These are phyloP conservation scores for Aureobasidium sp. DNA, from an alignment of 2,329 filamentous ascomycete genomes.

Conservation along the genomic window DNA sequence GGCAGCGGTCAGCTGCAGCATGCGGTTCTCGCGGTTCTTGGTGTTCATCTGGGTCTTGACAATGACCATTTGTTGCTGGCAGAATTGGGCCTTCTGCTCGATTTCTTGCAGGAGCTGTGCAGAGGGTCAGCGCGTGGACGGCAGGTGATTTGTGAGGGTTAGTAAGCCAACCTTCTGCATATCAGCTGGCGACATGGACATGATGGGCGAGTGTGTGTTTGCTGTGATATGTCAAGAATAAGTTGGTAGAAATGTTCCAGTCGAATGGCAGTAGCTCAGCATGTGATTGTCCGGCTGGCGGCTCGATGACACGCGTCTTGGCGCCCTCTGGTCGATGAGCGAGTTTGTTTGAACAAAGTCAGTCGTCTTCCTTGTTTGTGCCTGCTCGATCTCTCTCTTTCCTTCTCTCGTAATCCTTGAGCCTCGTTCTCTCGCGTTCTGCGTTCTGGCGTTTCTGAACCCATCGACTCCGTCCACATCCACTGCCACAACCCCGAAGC, in stretches of 20 bases:
- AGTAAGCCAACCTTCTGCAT: conserved; percentile 69
- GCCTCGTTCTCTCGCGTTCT: neutral
- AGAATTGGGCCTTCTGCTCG: conserved; percentile 75
- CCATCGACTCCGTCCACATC: neutral
- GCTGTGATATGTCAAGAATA: neutral
- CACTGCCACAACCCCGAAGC: neutral
- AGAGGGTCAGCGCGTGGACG: conserved; percentile 5
- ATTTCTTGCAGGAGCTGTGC: conserved; percentile 82
- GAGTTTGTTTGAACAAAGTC: neutral
- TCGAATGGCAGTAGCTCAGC: neutral
- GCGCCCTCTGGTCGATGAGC: neutral
- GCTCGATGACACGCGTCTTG: conserved; percentile 8
- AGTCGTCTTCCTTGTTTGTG: neutral
- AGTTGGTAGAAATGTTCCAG: neutral
- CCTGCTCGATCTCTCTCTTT: neutral
- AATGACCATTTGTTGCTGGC: conserved; percentile 85
- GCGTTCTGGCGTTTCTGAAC: neutral
- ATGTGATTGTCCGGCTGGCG: conserved; percentile 7
- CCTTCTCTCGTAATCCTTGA: neutral
- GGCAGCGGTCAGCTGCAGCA: conserved; percentile 76
- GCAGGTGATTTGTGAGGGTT: neutral
- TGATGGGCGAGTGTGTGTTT: conserved; percentile 1
- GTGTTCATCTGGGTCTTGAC: conserved; percentile 74
- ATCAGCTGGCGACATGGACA: conserved; percentile 79
- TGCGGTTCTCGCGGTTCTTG: conserved; percentile 81